These are phyloP conservation scores for Aeschynomene evenia DNA, from an alignment of 306 rosid species.

Conservation along the genomic window DNA sequence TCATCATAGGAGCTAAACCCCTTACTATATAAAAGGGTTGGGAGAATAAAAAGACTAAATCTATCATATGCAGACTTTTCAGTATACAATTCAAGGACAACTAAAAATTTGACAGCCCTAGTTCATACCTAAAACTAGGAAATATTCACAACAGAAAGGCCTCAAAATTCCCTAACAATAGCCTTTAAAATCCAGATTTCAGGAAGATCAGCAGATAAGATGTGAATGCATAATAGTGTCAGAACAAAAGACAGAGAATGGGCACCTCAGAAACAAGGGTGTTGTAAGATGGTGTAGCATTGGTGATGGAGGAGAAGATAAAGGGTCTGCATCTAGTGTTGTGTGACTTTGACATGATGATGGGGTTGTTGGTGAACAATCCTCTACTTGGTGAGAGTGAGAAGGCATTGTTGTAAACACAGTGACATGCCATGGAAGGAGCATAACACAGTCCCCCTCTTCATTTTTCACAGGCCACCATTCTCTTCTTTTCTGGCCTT, in stretches of 20 bases:
- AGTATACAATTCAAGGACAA: neutral
- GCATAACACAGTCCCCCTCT: constrained; percentile 55
- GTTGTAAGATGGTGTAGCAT: constrained; percentile 55
- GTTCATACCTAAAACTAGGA: constrained; percentile 9
- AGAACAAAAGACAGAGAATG: neutral
- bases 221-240: constrained; percentile 3
- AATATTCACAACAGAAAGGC: neutral
- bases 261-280: constrained; percentile 79
- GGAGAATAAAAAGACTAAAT: constrained; percentile 19
- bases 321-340: constrained; percentile 47
- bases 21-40: neutral
- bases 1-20: neutral
- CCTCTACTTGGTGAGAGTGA: constrained; percentile 49
- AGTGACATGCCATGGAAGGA: constrained; percentile 86
- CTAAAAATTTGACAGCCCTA: neutral
- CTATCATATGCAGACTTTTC: neutral
- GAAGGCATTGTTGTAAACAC: constrained; percentile 52
- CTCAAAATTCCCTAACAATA: neutral
- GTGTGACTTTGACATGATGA: constrained; percentile 28
- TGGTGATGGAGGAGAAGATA: constrained; percentile 49
- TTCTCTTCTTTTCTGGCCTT: constrained; percentile 33
- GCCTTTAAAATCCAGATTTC: constrained; percentile 23
- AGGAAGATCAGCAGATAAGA: neutral
- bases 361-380: constrained; percentile 29
- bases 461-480: constrained; percentile 66